Conservation (phyloP, 192 early-diverging fungal genomes). For the Allomyces javanicus region DNA sequence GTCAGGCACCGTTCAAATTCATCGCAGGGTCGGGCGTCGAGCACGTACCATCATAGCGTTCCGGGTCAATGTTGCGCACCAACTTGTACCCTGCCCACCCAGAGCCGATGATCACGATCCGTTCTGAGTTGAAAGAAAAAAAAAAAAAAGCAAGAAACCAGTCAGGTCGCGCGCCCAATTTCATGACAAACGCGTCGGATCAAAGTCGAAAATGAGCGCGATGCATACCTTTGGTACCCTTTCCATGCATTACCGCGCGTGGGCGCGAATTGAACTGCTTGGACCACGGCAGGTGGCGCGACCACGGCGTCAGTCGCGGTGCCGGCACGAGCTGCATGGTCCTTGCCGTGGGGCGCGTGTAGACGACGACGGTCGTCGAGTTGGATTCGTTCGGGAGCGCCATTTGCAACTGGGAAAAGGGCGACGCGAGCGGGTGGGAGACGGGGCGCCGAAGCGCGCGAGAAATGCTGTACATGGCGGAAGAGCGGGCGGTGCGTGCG, state of each 20-base stretch:
- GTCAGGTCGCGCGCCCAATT: too few relatives aligned
- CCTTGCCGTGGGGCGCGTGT: too few relatives aligned
- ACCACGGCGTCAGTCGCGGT: neutral
- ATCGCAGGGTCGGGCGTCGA: neutral
- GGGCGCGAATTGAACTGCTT: too few relatives aligned
- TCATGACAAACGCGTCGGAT: neutral
- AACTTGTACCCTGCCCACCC: conserved; percentile 49
- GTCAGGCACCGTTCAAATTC: neutral
- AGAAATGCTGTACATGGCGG: too few relatives aligned
- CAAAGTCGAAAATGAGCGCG: neutral
- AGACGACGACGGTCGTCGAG: too few relatives aligned
- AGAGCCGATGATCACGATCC: conserved; percentile 22
- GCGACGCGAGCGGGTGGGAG: too few relatives aligned
- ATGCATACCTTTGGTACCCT: neutral
- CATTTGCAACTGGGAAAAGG: too few relatives aligned
- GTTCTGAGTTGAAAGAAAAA: neutral
- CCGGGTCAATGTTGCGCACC: conserved; percentile 43
- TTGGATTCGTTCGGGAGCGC: too few relatives aligned
- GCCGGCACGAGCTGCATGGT: too few relatives aligned
- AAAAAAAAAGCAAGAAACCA: too few relatives aligned
- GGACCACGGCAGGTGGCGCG: neutral
- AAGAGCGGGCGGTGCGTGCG: too few relatives aligned
- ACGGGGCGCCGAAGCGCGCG: too few relatives aligned
- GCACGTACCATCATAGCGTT: conserved; percentile 33
- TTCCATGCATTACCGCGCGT: neutral